Base-by-base conservation (phyloP, 2,329 filamentous ascomycete species). In the Fusarium nisikadoi region DNA sequence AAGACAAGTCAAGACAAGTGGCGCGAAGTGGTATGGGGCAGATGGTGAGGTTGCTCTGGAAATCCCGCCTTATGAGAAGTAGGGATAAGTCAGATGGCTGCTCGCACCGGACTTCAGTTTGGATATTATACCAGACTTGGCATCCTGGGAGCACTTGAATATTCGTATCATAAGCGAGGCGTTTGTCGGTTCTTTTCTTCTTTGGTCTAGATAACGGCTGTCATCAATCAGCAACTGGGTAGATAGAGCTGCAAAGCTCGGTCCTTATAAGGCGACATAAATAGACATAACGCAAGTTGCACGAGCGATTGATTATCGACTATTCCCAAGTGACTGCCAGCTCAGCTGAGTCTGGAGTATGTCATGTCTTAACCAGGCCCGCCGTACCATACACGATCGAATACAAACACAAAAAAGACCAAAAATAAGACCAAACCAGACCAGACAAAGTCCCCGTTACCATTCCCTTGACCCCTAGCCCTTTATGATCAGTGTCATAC, bases 11-110 rank as follows among this genome's bases (percentile, higher is more conserved):
- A 86, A 87, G 65, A 84, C 83, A 11, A 87, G 87, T 13, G 87
- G 87, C 0, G 84, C 89, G 19, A 82, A 83, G 52, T 97, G 94
- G 93, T 81, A 91, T 56, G 94, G 91, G 80, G 89, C 86, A 0
- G 85, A 86, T 2, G 90, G 90, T 2, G 77, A 86, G 41, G 82
- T 93, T 13, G 80, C 84, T 8, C 67, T 84, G 8, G 82, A 87
- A 74, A 81, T 83, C 16, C 58, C 62, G 10, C 78, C 80, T 10
- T 58, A 75, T 42, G 73, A 75, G 35, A 75, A 72, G 49, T 56
- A 70, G 46, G 35, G 45, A 20, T 72, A 25, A 61, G 17, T 27
- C 46, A 38, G 50, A 38, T 45, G 16, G 20, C 45, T 33, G 23
- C 23, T 5, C 19, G 33, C 31, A 39, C 19, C 49, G 27, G 14